Evolutionary conservation across 495 filamentous ascomycete species (phyloP).

Genomic region (Bryoglossum gracile): DNA sequence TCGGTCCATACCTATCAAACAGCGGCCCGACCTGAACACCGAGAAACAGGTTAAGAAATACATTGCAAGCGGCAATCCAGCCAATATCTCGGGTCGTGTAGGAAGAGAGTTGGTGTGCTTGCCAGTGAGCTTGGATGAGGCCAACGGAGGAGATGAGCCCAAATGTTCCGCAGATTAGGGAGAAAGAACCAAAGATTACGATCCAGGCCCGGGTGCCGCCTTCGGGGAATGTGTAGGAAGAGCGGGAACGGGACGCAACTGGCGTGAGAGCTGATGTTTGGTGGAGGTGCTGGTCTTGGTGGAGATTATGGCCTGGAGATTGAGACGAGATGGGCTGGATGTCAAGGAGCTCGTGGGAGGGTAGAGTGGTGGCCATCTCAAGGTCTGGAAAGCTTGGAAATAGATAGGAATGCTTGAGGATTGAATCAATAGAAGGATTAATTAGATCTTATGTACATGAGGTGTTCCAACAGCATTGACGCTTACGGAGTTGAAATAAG

Average conservation of each 20-base stretch:
- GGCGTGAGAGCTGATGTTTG: too few relatives aligned
- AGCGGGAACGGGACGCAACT: slow-evolving; percentile 17
- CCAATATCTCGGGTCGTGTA: slow-evolving; percentile 51
- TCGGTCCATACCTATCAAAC: slow-evolving; percentile 47
- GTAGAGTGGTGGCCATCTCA: too few relatives aligned
- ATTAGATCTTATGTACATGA: too few relatives aligned
- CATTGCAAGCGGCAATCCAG: slow-evolving; percentile 57
- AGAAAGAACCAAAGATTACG: slow-evolving; percentile 53
- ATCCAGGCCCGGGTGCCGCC: slow-evolving; percentile 54
- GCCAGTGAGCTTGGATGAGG: slow-evolving; percentile 57
- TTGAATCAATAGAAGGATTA: too few relatives aligned
- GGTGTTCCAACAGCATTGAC: too few relatives aligned
- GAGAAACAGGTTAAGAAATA: slow-evolving; percentile 56
- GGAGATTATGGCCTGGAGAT: too few relatives aligned
- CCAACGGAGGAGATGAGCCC: slow-evolving; percentile 58
- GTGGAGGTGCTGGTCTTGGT: too few relatives aligned
- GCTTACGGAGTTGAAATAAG: too few relatives aligned
- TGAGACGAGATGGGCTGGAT: too few relatives aligned
- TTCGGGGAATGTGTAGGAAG: slow-evolving; percentile 46
- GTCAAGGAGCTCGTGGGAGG: too few relatives aligned
- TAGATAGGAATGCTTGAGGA: too few relatives aligned
- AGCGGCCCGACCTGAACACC: slow-evolving; percentile 62
- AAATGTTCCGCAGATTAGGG: slow-evolving; percentile 56
- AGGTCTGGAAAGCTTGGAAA: too few relatives aligned
- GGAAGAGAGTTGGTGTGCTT: slow-evolving; percentile 47